Evolutionary conservation across 495 filamentous ascomycete species (phyloP).

Genomic region (Talaromyces thailandensis): DNA sequence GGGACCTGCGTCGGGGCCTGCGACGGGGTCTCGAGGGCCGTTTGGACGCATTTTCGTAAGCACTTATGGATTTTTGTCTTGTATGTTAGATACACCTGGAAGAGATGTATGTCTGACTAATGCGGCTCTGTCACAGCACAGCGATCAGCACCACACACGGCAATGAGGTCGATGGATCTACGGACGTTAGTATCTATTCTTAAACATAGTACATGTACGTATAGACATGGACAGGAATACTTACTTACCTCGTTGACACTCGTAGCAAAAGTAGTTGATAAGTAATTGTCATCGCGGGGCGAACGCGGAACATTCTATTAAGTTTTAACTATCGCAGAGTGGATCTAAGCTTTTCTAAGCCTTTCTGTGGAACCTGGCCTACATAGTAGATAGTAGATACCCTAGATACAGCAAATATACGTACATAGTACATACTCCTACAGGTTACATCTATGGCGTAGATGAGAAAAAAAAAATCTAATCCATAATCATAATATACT

Average conservation of each 20-base stretch:
- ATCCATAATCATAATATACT: background rate
- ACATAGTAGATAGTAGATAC: too few relatives aligned
- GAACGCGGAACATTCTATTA: background rate
- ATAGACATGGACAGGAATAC: background rate
- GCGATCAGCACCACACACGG: too few relatives aligned
- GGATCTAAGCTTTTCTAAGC: background rate
- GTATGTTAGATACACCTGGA: background rate
- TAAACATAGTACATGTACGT: background rate
- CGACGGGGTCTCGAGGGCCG: constrained; percentile 48
- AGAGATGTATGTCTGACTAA: background rate
- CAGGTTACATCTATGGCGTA: background rate
- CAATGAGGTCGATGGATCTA: background rate
- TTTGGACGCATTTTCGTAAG: constrained; percentile 24
- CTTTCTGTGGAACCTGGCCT: background rate
- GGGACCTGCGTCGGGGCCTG: constrained; percentile 65
- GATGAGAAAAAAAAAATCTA: background rate
- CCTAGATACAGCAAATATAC: too few relatives aligned
- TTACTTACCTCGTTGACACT: background rate
- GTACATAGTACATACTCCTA: background rate
- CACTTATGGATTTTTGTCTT: background rate
- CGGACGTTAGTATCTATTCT: background rate
- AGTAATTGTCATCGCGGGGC: background rate
- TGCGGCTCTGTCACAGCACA: background rate
- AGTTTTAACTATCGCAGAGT: background rate
- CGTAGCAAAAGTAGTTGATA: background rate